phyloP scores from a whole-genome alignment of 2,329 filamentous ascomycete genomes.

The Claviceps humidiphila region DNA sequence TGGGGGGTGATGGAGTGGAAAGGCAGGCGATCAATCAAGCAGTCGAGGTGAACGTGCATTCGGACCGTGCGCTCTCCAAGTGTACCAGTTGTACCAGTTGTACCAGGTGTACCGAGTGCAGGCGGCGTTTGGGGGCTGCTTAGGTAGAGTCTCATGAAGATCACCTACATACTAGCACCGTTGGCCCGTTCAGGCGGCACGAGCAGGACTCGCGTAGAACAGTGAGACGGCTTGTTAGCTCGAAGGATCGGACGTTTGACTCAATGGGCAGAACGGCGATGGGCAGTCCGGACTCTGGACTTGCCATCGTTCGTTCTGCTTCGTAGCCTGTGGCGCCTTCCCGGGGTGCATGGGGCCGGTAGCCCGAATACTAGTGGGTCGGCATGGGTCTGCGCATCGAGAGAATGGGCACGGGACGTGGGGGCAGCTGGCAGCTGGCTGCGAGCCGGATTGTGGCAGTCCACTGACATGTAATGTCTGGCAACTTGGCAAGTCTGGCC shows the following conservation, averaged over 20 bases:
- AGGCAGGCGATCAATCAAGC: background rate
- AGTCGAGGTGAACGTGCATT: background rate
- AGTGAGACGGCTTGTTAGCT: conserved; percentile 1
- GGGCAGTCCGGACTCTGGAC: background rate
- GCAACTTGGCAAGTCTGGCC: no score
- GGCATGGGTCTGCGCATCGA: conserved; percentile 4
- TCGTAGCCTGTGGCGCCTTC: background rate
- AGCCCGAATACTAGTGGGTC: conserved; percentile 2
- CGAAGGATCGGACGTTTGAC: conserved; percentile 2
- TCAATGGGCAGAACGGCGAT: background rate
- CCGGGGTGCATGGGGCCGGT: background rate
- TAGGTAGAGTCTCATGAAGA: no score
- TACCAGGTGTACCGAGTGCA: background rate
- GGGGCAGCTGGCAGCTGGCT: background rate
- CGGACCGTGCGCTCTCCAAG: background rate
- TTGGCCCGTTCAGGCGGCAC: conserved; percentile 4
- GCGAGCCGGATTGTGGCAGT: background rate
- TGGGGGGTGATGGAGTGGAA: background rate
- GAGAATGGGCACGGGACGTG: background rate
- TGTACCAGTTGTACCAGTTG: no score
- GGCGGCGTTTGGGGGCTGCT: conserved; percentile 3
- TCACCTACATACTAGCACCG: no score
- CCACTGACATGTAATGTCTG: no score
- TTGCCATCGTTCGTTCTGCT: background rate
- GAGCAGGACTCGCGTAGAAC: background rate